Conservation (phyloP, 352 stramenopile genomes). For the Blastocystis sp. region DNA sequence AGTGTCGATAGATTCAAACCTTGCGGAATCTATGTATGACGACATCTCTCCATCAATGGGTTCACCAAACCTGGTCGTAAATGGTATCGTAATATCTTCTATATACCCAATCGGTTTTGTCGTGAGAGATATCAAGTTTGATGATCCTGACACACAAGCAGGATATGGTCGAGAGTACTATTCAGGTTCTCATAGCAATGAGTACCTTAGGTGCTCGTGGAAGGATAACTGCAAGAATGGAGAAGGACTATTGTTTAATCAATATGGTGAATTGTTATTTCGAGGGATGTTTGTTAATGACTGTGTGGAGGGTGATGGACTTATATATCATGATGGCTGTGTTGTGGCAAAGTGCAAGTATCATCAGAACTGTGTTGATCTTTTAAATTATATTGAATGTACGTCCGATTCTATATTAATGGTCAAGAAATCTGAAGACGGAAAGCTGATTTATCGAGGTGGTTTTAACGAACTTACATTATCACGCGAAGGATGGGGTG, state of each 20-base stretch:
- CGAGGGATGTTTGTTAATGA: slow-evolving; percentile 52
- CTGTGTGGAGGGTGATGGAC: background rate
- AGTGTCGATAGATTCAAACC: background rate
- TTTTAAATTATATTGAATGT: background rate
- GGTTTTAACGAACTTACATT: background rate
- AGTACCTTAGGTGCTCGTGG: slow-evolving; percentile 6
- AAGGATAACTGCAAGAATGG: slow-evolving; percentile 29
- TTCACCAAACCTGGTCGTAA: background rate
- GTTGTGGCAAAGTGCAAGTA: background rate
- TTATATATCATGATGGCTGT: slow-evolving; percentile 1
- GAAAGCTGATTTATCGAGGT: background rate
- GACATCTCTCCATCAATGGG: background rate
- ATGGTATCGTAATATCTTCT: background rate
- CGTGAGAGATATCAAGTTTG: background rate
- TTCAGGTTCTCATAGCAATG: background rate
- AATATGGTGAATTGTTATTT: slow-evolving; percentile 4
- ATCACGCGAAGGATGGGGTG: background rate
- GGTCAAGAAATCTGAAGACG: background rate
- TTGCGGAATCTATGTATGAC: background rate
- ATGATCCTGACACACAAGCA: background rate
- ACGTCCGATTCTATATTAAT: background rate
- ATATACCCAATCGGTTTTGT: background rate
- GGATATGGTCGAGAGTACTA: background rate
- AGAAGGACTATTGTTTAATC: slow-evolving; percentile 36
- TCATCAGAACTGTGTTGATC: background rate